Base-by-base conservation (phyloP, 2,329 filamentous ascomycete genomes). In the Lasiodiplodia hormozganensis region DNA sequence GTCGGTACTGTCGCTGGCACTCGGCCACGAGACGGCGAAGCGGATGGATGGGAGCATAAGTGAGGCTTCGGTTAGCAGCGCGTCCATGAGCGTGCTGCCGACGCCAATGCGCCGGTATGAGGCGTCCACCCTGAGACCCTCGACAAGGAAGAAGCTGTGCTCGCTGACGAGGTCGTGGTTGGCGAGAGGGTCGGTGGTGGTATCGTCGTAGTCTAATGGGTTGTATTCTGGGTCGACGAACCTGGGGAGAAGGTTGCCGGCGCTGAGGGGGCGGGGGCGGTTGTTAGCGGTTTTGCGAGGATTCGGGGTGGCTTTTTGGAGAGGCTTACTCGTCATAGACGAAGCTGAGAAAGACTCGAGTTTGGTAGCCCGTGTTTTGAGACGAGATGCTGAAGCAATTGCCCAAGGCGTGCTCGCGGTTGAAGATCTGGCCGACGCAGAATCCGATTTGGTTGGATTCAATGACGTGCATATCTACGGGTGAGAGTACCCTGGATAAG, bases 21-120 rank as follows among this genome's bases (percentile, higher is more conserved):
- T 52, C 18, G 65, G 65, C 65, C 65, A 67, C 36, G 54, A 57
- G 7, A 43, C 65, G 43, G 31, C 40, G 53, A 67, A 67, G 8
- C 31, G 8, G 40, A 52, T 10, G 43, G 25, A 6, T 2, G 65
- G 53, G 8, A 31, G 38, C 6, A 36, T 6, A 11, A 12, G 11
- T 21, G n/a, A n/a, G 3, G 65, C 65, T 3, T 38, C 40, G 43
- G 16, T 10, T 11, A 51, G 21, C 53, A 67, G 23, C 23, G n/a
- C 25, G 10, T n/a, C 2, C 11, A 57, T 34, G 25, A 67, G 34
- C 21, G 36, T 3, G 53, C 14, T n/a, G 16, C 52, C 65, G 54
- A 67, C 38, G 21, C 53, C 65, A 3, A 40, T 25, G 38, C 54
- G 65, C 16, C 65, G 53, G 53, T 51, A 21, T 1, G n/a, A 6